phyloP scores from a whole-genome alignment of 768 basidiomycete species.

The Fibroporia radiculosa region DNA sequence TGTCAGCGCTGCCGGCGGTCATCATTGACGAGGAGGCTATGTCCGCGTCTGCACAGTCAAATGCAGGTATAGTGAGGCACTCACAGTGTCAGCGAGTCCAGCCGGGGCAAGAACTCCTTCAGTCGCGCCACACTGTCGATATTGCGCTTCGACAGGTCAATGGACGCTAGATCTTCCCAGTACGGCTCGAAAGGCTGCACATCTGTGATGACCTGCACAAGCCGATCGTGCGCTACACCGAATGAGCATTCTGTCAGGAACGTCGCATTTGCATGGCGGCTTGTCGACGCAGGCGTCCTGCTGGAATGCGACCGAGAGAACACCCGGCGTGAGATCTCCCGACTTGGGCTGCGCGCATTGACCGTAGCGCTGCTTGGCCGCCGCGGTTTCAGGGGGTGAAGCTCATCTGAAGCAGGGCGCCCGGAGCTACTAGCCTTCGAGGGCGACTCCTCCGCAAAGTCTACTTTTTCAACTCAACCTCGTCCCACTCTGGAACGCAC shows the following conservation, averaged over 20 bases:
- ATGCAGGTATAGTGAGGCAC: conserved; percentile 24
- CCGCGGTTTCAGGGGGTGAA: conserved; percentile 39
- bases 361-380: conserved; percentile 20
- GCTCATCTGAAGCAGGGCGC: conserved; percentile 34
- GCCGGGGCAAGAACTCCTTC: conserved; percentile 83
- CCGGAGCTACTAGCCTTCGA: conserved; percentile 43
- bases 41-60: neutral
- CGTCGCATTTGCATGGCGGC: conserved; percentile 37
- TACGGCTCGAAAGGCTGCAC: conserved; percentile 90
- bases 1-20: conserved; percentile 1
- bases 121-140: conserved; percentile 76
- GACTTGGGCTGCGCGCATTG: conserved; percentile 5
- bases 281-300: conserved; percentile 4
- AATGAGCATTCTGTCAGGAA: conserved; percentile 97
- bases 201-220: conserved; percentile 91
- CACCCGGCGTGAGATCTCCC: conserved; percentile 23
- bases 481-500: neutral
- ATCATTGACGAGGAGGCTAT: neutral
- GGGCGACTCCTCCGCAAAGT: conserved; percentile 37
- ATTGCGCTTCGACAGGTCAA: conserved; percentile 69
- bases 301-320: conserved; percentile 20
- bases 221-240: conserved; percentile 82
- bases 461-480: conserved; percentile 23
- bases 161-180: conserved; percentile 74
- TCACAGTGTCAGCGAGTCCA: conserved; percentile 72